A percentile compares a stretch with the other conserved stretches of the same genome.
Conservation (phyloP, 2,329 filamentous ascomycete species). For the Tolypocladium inflatum region DNA sequence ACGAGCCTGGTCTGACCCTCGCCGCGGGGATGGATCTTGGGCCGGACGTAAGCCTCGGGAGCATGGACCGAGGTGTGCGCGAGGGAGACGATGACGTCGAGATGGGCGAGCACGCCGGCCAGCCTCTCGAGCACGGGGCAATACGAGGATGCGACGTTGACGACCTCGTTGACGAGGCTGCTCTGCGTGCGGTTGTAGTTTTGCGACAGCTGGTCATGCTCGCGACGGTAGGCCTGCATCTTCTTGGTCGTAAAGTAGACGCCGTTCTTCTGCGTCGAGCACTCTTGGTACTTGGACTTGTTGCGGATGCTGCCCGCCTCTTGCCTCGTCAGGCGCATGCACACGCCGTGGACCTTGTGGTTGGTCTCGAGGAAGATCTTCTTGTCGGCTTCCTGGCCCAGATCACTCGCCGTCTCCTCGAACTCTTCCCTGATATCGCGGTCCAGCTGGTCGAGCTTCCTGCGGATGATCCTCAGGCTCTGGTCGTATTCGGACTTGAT, state of each 20-base stretch:
- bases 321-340: conserved; percentile 82
- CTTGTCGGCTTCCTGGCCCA: conserved; percentile 91
- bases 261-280: conserved; percentile 96
- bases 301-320: conserved; percentile 92
- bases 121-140: conserved; percentile 85
- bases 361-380: conserved; percentile 91
- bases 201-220: conserved; percentile 87
- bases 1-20: conserved; percentile 82
- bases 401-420: conserved; percentile 62
- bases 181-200: conserved; percentile 94
- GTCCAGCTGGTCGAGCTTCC: conserved; percentile 78
- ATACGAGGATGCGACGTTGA: conserved; percentile 88
- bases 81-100: conserved; percentile 91
- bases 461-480: conserved; percentile 73
- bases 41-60: conserved; percentile 81
- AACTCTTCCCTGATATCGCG: conserved; percentile 80
- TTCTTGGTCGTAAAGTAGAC: conserved; percentile 92
- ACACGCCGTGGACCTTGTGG: conserved; percentile 93
- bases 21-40: conserved; percentile 81
- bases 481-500: conserved; percentile 99
- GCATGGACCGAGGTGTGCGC: conserved; percentile 91
- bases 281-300: conserved; percentile 83
- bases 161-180: conserved; percentile 85
- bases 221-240: conserved; percentile 70
- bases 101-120: conserved; percentile 78